phyloP scores from a whole-genome alignment of 768 basidiomycete species.

The Sistotremastrum suecicum region DNA sequence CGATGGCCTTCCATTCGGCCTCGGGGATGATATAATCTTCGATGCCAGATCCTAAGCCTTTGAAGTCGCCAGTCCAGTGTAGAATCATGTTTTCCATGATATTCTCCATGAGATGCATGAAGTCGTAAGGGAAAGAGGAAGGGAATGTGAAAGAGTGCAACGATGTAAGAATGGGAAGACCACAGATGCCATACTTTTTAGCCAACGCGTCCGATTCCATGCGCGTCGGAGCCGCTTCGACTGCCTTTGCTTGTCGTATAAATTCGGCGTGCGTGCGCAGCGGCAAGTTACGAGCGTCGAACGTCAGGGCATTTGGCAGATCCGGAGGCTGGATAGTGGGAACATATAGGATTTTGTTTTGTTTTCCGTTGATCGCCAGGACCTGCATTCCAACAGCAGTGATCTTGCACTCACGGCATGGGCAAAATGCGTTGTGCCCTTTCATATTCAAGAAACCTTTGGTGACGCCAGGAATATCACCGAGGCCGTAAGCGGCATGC shows the following conservation, averaged over 20 bases:
- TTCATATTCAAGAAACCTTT: constrained; percentile 20
- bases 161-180: constrained; percentile 1
- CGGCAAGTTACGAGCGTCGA: constrained; percentile 10
- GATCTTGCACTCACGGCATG: constrained; percentile 24
- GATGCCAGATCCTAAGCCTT: constrained; percentile 19
- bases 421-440: constrained; percentile 21
- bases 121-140: constrained; percentile 13
- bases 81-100: constrained; percentile 24
- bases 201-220: constrained; percentile 4
- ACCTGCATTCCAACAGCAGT: constrained; percentile 13
- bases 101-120: constrained; percentile 29
- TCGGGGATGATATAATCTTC: constrained; percentile 16
- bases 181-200: constrained; percentile 11
- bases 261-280: constrained; percentile 11
- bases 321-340: constrained; percentile 5
- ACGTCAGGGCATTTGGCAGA: background rate
- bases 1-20: constrained; percentile 30
- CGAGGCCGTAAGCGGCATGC: constrained; percentile 10
- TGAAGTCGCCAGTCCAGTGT: constrained; percentile 27
- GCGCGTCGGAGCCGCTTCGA: constrained; percentile 2
- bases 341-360: constrained; percentile 15
- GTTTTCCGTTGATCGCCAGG: constrained; percentile 3
- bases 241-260: background rate
- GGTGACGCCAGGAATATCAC: constrained; percentile 16
- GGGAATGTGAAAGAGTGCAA: constrained; percentile 8